phyloP scores from a whole-genome alignment of 805 yeast species.

The Starmerella potacharoeniae region DNA sequence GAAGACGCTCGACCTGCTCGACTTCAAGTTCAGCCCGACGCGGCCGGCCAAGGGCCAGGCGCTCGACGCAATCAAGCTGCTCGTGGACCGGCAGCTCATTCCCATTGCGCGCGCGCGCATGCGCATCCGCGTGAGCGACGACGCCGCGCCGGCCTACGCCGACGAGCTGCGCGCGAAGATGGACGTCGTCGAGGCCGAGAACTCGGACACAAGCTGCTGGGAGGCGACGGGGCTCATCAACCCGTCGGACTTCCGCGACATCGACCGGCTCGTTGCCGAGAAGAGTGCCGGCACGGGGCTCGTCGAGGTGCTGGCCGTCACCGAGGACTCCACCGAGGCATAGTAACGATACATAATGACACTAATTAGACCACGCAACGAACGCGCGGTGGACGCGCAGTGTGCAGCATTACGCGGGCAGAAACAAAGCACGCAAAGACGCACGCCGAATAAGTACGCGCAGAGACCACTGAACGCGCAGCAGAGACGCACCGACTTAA shows the following conservation, averaged over 20 bases:
- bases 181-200: constrained; percentile 34
- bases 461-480: no score
- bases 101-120: constrained; percentile 92
- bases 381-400: no score
- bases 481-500: no score
- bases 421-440: no score
- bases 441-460: no score
- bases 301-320: constrained; percentile 57
- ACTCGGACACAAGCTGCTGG: constrained; percentile 35
- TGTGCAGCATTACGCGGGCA: no score
- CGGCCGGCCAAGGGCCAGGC: constrained; percentile 79
- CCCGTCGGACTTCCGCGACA: constrained; percentile 67
- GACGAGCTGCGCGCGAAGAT: constrained; percentile 36
- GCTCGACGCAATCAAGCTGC: constrained; percentile 71
- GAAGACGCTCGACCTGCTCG: constrained; percentile 59
- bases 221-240: constrained; percentile 62
- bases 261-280: constrained; percentile 50
- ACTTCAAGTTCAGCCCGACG: constrained; percentile 58
- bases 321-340: constrained; percentile 9
- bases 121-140: constrained; percentile 55
- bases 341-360: no score
- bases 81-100: constrained; percentile 67
- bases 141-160: constrained; percentile 34
- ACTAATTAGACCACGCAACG: no score
- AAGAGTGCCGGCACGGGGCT: constrained; percentile 48